These are phyloP conservation scores for Elaeagnus macrophylla DNA, from an alignment of 306 rosid genomes.

Conservation along the genomic window DNA sequence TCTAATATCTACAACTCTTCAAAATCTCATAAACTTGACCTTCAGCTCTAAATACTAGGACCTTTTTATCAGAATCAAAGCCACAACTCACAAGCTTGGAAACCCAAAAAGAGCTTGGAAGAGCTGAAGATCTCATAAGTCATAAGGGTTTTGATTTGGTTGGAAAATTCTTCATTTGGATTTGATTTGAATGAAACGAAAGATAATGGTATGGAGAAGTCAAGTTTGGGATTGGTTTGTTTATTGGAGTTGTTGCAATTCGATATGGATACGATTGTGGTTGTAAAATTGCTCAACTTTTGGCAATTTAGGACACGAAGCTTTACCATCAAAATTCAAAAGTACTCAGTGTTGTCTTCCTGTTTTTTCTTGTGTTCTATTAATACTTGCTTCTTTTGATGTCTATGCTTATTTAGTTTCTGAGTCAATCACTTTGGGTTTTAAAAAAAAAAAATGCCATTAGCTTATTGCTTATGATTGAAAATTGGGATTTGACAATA, in stretches of 20 bases:
- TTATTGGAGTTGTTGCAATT: slow-evolving; percentile 79
- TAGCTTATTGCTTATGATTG: too few relatives aligned
- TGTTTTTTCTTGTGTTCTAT: not conserved
- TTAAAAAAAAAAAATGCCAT: too few relatives aligned
- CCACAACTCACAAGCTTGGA: slow-evolving; percentile 46
- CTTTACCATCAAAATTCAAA: slow-evolving; percentile 75
- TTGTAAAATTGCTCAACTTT: slow-evolving; percentile 54
- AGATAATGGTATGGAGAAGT: slow-evolving; percentile 72
- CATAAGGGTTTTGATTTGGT: slow-evolving; percentile 48
- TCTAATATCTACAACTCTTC: slow-evolving; percentile 55
- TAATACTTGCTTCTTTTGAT: not conserved
- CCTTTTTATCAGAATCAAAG: slow-evolving; percentile 89
- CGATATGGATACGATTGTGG: slow-evolving; percentile 67
- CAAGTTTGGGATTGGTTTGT: slow-evolving; percentile 80
- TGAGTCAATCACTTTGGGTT: not conserved
- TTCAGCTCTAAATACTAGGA: slow-evolving; percentile 64
- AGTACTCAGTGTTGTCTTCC: slow-evolving; percentile 29
- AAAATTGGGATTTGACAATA: not conserved
- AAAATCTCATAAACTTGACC: slow-evolving; percentile 50
- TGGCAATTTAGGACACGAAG: slow-evolving; percentile 80
- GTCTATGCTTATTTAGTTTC: not conserved
- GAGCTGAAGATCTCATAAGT: slow-evolving; percentile 66
- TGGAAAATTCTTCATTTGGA: slow-evolving; percentile 80
- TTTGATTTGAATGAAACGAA: slow-evolving; percentile 55
- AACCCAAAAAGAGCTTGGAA: slow-evolving; percentile 53